Evolutionary conservation across 1,284 basidiomycete genomes (phyloP), one percentile per base, ranked within the genome.

Genomic region (Naganishia cerealis): DNA sequence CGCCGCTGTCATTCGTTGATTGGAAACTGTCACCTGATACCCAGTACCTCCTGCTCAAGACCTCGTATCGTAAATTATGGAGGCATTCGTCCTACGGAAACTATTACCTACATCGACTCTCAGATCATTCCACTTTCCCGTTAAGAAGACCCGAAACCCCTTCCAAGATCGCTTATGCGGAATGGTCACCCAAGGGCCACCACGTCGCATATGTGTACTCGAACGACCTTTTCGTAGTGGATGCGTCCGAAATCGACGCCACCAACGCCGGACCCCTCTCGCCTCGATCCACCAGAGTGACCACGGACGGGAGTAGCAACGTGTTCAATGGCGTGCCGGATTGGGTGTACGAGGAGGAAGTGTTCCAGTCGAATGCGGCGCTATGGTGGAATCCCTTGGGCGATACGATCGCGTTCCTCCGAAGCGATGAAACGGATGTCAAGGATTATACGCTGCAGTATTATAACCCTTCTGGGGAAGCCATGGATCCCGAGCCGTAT

Each of bases 271-370:
- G 50, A 10, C 43, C 40, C 13, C 29, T 65, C 6, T 62, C 65
- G 0, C 73, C 75, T 2, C 55, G 68, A 29, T 57, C 75, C 1
- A 87, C 94, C 57, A 87, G 89, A 16, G 83, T 99, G 8, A 99
- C 95, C 0, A 81, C 83, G 0, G 87, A 88, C 26, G 95, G 94
- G 0, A 91, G 89, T 55, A 83, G 86, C 0, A 90, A 90, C 0
- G 83, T 94, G 38, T 97, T 98, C 84, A 89, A 98, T 75, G 95
- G 94, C 7, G 89, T 97, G 0, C 91, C 93, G 0, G 93, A 96
- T 79, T 98, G 95, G 92, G 93, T 95, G 7, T 96, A 96, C 78
- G 94, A 97, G 79, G 94, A 97, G 79, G 94, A 97, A 77, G 80
- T 74, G 29, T 90, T 93, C 72, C 81, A 84, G 5, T 77, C 81